Evolutionary conservation across 2,329 filamentous ascomycete genomes (phyloP).

Genomic region (Metarhizium album): DNA sequence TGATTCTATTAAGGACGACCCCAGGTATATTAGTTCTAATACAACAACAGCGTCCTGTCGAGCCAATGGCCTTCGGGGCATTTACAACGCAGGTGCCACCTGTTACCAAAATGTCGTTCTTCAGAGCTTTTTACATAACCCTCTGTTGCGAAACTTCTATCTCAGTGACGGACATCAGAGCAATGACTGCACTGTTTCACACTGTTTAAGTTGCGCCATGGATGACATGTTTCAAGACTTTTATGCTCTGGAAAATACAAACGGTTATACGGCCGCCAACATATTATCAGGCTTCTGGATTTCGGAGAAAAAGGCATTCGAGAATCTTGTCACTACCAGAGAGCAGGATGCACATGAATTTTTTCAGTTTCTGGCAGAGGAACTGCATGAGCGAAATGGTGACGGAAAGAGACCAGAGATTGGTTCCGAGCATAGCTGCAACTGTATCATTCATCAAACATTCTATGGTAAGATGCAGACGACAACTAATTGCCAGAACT

Average conservation of each 20-base stretch:
- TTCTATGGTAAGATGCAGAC: conserved; percentile 89
- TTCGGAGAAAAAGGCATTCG: conserved; percentile 60
- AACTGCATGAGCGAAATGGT: conserved; percentile 74
- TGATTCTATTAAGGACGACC: conserved; percentile 57
- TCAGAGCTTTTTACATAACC: conserved; percentile 89
- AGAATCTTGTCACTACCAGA: conserved; percentile 76
- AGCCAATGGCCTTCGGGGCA: conserved; percentile 76
- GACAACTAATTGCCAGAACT: conserved; percentile 83
- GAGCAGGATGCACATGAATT: conserved; percentile 98
- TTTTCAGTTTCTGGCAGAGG: conserved; percentile 89
- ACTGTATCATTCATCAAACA: conserved; percentile 86
- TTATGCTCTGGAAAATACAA: conserved; percentile 64
- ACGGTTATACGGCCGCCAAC: conserved; percentile 82
- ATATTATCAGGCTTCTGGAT: conserved; percentile 88
- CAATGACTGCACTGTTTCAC: conserved; percentile 53
- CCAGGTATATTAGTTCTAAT: conserved; percentile 66
- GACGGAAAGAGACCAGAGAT: conserved; percentile 53
- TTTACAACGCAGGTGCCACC: conserved; percentile 97
- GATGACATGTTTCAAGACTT: conserved; percentile 66
- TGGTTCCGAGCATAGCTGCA: conserved; percentile 56
- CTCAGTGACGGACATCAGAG: conserved; percentile 81
- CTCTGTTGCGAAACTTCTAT: conserved; percentile 83
- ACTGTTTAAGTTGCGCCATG: conserved; percentile 61
- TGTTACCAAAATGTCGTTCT: conserved; percentile 97
- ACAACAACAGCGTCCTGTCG: conserved; percentile 72